Conservation (phyloP, 345 rosid species). For the Aquilaria yunnanensis region DNA sequence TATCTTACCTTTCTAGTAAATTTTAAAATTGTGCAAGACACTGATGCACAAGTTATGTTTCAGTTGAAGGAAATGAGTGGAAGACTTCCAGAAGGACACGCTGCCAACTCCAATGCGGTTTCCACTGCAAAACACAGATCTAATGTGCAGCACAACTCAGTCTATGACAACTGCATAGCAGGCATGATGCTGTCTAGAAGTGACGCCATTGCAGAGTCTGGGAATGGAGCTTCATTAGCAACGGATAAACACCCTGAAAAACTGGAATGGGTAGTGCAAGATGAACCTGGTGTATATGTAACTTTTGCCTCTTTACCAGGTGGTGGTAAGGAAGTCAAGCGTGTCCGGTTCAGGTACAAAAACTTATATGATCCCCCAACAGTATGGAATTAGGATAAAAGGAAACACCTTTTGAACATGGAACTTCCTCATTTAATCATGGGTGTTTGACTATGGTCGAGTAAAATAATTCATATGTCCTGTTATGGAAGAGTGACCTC, state of each 20-base stretch:
- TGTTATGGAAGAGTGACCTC: too few species aligned
- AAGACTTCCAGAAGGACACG: constrained; percentile 32
- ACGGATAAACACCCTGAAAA: constrained; percentile 42
- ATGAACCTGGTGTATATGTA: constrained; percentile 76
- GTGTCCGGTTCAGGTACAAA: constrained; percentile 77
- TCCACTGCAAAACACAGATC: constrained; percentile 21
- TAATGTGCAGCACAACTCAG: constrained; percentile 10
- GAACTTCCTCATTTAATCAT: too few species aligned
- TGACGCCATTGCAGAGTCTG: constrained; percentile 28
- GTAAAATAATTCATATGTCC: too few species aligned
- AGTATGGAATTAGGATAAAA: too few species aligned
- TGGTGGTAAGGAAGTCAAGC: constrained; percentile 72
- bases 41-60: constrained; percentile 16
- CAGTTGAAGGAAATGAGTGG: constrained; percentile 72
- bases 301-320: constrained; percentile 53
- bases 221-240: constrained; percentile 31
- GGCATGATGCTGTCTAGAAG: constrained; percentile 28
- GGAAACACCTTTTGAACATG: too few species aligned
- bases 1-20: neutral
- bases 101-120: constrained; percentile 22
- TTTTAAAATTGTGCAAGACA: constrained; percentile 6
- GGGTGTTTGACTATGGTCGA: too few species aligned
- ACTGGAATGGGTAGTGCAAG: constrained; percentile 55
- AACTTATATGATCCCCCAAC: neutral
- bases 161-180: constrained; percentile 26